phyloP scores from a whole-genome alignment of 2,329 filamentous ascomycete genomes.

The Diaporthe vaccinii region DNA sequence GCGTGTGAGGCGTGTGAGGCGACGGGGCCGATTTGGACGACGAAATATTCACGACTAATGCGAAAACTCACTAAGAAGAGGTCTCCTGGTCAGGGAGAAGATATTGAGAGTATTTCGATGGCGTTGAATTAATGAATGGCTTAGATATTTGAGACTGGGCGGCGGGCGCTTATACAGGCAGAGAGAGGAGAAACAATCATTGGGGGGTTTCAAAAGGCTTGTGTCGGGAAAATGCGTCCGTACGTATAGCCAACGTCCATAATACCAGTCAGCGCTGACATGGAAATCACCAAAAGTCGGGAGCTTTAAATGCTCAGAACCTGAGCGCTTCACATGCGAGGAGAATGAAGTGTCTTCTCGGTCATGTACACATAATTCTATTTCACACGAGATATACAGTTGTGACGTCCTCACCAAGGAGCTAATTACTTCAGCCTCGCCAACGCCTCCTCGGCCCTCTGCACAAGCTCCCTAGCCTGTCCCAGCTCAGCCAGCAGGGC shows the following conservation, averaged over 20 bases:
- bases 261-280: constrained; percentile 41
- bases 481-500: constrained; percentile 52
- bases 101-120: constrained; percentile 31
- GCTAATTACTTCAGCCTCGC: constrained; percentile 58
- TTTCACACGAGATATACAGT: constrained; percentile 43
- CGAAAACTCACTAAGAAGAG: not conserved
- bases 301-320: not conserved
- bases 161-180: constrained; percentile 20
- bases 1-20: not conserved
- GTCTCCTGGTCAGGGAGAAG: not conserved
- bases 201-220: not conserved
- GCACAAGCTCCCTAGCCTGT: constrained; percentile 60
- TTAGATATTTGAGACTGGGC: constrained; percentile 27
- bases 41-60: not conserved
- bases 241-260: constrained; percentile 42
- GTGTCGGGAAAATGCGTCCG: constrained; percentile 31
- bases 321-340: not conserved
- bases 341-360: not conserved
- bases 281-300: constrained; percentile 15
- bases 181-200: not conserved
- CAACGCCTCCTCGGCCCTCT: constrained; percentile 64
- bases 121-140: constrained; percentile 33
- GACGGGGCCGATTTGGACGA: not conserved
- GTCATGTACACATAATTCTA: constrained; percentile 38
- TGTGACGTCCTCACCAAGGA: not conserved